A percentile compares a stretch with the other conserved stretches of the same genome.
phyloP scores from a whole-genome alignment of 768 basidiomycete species.

The Tremella yokohamensis region DNA sequence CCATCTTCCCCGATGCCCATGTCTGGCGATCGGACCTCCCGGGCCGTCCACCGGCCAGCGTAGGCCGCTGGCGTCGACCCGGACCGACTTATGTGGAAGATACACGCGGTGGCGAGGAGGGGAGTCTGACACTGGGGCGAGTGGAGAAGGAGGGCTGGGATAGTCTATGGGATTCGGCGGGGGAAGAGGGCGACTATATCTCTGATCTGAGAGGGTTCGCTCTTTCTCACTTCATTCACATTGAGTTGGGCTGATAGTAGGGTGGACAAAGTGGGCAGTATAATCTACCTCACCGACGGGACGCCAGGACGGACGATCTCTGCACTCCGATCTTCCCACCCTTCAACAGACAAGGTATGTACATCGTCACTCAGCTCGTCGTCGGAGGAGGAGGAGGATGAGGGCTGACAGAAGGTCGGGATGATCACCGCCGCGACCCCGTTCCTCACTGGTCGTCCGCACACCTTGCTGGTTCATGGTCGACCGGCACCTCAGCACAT shows the following conservation, averaged over 20 bases:
- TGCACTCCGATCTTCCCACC: not conserved
- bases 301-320: not conserved
- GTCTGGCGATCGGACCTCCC: conserved; percentile 23
- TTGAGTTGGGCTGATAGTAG: not conserved
- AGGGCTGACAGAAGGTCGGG: conserved; percentile 28
- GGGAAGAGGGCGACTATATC: conserved; percentile 13
- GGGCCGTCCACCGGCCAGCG: conserved; percentile 31
- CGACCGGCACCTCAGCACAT: conserved; percentile 15
- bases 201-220: conserved; percentile 25
- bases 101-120: not conserved
- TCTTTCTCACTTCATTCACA: not conserved
- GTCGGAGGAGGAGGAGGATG: not conserved
- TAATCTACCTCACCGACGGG: not conserved
- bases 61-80: conserved; percentile 38
- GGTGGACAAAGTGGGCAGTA: not conserved
- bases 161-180: conserved; percentile 32
- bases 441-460: conserved; percentile 45
- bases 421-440: conserved; percentile 47
- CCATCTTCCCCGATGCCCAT: conserved; percentile 20
- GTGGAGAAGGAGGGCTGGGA: conserved; percentile 29
- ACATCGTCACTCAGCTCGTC: not conserved
- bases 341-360: not conserved
- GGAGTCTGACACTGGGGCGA: not conserved
- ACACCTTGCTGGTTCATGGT: conserved; percentile 39
- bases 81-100: not conserved